Evolutionary conservation across 805 yeast genomes (phyloP).

Genomic region (Komagataella phaffii): DNA sequence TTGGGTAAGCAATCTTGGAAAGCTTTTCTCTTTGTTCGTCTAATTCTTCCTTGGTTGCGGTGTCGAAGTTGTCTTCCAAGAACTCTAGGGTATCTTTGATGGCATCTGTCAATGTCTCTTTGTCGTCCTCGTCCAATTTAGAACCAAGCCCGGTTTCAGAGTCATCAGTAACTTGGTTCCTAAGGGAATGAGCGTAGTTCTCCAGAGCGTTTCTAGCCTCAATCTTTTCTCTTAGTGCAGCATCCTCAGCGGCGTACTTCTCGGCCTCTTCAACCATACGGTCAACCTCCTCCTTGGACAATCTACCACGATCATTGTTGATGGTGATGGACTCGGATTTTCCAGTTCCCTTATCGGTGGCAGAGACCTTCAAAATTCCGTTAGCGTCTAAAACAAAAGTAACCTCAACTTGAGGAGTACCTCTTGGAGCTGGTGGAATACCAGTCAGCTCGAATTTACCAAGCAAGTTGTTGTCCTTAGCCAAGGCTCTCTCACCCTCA

Average conservation of each 20-base stretch:
- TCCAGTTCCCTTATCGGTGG: constrained; percentile 91
- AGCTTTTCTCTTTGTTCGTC: constrained; percentile 83
- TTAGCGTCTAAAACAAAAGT: constrained; percentile 82
- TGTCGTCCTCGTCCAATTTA: constrained; percentile 81
- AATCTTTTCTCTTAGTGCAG: constrained; percentile 67
- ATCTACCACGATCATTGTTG: constrained; percentile 89
- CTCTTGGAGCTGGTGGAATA: constrained; percentile 87
- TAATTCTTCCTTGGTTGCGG: constrained; percentile 85
- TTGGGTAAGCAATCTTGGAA: constrained; percentile 78
- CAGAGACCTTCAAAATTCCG: constrained; percentile 77
- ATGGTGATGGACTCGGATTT: constrained; percentile 83
- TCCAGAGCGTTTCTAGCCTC: constrained; percentile 83
- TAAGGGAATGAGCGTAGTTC: constrained; percentile 75
- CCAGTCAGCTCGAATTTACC: constrained; percentile 82
- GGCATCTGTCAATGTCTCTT: constrained; percentile 80
- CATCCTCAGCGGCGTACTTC: constrained; percentile 86
- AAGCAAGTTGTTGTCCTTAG: constrained; percentile 81
- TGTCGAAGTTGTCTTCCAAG: constrained; percentile 70
- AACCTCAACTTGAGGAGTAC: constrained; percentile 83
- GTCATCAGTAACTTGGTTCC: constrained; percentile 40
- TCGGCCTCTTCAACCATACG: constrained; percentile 98
- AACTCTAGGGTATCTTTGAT: constrained; percentile 57
- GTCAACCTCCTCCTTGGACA: constrained; percentile 87
- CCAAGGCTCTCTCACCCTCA: constrained; percentile 94
- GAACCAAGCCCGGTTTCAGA: constrained; percentile 52